Percentiles rank a stretch among this genome's conserved stretches.
Evolutionary conservation across 1,284 basidiomycete species (phyloP).

Genomic region (Pholiota adiposa): DNA sequence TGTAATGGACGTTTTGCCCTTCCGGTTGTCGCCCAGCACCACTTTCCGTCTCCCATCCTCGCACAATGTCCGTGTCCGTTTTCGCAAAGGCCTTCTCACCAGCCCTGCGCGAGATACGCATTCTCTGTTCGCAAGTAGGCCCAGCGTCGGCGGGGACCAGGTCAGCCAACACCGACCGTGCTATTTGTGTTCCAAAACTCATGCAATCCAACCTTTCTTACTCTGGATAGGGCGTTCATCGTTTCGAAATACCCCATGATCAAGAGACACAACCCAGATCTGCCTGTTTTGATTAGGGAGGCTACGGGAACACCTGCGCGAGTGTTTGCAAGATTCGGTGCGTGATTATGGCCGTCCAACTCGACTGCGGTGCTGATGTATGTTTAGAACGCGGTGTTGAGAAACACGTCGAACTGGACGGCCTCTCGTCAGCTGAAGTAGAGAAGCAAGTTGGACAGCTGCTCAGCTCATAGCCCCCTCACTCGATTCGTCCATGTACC

Average conservation of each 20-base stretch:
- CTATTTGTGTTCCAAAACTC: background rate
- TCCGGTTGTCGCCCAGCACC: conserved; percentile 7
- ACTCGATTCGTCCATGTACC: conserved; percentile 2
- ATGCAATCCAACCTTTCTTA: background rate
- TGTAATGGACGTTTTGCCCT: conserved; percentile 29
- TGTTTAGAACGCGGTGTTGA: conserved; percentile 75
- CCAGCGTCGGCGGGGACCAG: conserved; percentile 82
- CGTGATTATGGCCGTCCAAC: conserved; percentile 39
- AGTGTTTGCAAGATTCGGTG: conserved; percentile 91
- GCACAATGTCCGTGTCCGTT: conserved; percentile 13
- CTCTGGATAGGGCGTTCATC: conserved; percentile 79
- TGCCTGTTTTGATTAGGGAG: conserved; percentile 90
- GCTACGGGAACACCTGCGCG: conserved; percentile 88
- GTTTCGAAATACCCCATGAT: conserved; percentile 78
- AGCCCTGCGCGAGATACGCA: conserved; percentile 83
- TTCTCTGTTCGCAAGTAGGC: conserved; percentile 85
- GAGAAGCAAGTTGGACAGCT: conserved; percentile 70
- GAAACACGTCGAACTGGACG: conserved; percentile 80
- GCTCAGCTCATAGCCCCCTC: conserved; percentile 43
- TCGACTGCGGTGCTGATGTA: background rate
- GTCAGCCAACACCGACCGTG: conserved; percentile 45
- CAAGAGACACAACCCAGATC: conserved; percentile 89
- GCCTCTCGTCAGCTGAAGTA: conserved; percentile 74
- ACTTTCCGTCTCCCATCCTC: conserved; percentile 14
- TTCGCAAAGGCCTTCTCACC: conserved; percentile 83